Base-by-base conservation (phyloP, 1,139 yeast genomes). In the Yamadazyma membranifaciens region DNA sequence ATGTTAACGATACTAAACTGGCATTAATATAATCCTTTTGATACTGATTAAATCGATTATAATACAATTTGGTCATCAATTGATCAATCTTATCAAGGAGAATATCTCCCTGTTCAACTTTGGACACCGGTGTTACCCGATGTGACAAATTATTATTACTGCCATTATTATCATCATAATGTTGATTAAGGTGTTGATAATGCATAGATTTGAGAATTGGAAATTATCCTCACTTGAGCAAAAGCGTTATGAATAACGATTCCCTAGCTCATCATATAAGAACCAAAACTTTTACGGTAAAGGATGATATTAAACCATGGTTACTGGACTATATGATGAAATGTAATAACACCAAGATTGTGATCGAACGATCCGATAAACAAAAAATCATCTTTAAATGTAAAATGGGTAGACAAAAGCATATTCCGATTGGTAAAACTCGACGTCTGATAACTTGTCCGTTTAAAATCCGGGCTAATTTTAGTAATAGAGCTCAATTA, bases 361-460 rank as follows among this genome's bases (percentile, higher is more conserved):
- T 81, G 5, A 83, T 83, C 44, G 89, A 82, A 58, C 63, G 92
- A 40, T 80, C 87, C 1, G 92, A 83, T 56, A 73, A 75, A 31
- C 65, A 78, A 36, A 83, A 83, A 58, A 81, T 83, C 31, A 82
- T 83, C 13, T 83, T 83, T 63, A 79, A 81, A 53, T 83, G 92
- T 56, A 83, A 81, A 55, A 53, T 54, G 35, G 54, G 56, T 31
- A 47, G 57, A 28, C 49, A 52, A 3, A 46, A 45, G 20, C 42
- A 48, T 11, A 41, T 48, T 4, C 45, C 49, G 27, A 42, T 52
- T 11, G 59, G 57, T 15, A 45, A 43, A 20, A 45, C 40, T 2
- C 39, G 67, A 37, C 49, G 66, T 15, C 59, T 51, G 15, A 57
- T 59, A 24, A 66, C 72, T 9, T 83, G 92, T 55, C 88, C 89